phyloP scores from a whole-genome alignment of 805 yeast genomes.

The Ogataea nonfermentans region DNA sequence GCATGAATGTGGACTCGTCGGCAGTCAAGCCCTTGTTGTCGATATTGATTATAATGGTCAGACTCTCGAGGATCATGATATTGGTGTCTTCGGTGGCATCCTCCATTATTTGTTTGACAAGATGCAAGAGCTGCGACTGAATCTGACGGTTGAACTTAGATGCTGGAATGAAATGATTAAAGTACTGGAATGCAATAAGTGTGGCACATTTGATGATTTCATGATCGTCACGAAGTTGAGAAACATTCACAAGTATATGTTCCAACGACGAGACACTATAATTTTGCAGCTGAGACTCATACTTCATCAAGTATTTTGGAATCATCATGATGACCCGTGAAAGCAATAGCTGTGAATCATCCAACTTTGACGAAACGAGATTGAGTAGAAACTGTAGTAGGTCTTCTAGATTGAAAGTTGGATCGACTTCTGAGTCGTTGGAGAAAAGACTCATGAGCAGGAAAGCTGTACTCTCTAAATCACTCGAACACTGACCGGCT shows the following conservation, averaged over 20 bases:
- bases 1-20: constrained; percentile 41
- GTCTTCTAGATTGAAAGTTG: constrained; percentile 23
- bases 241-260: constrained; percentile 25
- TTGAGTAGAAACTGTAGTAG: constrained; percentile 23
- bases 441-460: constrained; percentile 42
- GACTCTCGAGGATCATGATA: constrained; percentile 66
- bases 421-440: constrained; percentile 35
- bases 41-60: constrained; percentile 56
- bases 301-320: constrained; percentile 59
- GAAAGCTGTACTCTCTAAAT: constrained; percentile 42
- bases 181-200: constrained; percentile 55
- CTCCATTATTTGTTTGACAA: constrained; percentile 46
- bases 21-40: constrained; percentile 36
- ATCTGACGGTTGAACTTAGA: constrained; percentile 24
- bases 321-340: constrained; percentile 49
- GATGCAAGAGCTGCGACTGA: constrained; percentile 30
- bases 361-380: constrained; percentile 16
- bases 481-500: constrained; percentile 26
- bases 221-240: constrained; percentile 21
- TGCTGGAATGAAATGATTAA: constrained; percentile 26
- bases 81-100: constrained; percentile 81
- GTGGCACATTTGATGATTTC: constrained; percentile 30
- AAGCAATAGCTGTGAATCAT: constrained; percentile 37
- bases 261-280: constrained; percentile 29
- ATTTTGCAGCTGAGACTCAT: constrained; percentile 32